Conservation (phyloP, 2,329 filamentous ascomycete species). For the Nectriaceae sp. region DNA sequence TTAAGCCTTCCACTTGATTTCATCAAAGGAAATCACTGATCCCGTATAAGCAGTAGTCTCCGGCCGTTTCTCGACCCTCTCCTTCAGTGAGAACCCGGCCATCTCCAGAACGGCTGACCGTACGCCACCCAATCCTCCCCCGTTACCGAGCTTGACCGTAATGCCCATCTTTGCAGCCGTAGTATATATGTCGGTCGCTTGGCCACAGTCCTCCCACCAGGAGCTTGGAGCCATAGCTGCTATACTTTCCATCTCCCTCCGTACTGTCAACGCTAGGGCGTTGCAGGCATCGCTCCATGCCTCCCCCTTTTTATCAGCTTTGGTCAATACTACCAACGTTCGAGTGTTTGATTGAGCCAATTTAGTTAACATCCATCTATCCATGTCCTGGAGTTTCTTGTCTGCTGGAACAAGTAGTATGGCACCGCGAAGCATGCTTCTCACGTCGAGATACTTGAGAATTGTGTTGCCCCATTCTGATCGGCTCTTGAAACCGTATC, state of each 20-base stretch:
- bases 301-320: conserved; percentile 51
- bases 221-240: conserved; percentile 20
- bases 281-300: conserved; percentile 31
- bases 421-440: conserved; percentile 51
- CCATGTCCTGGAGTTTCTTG: conserved; percentile 51
- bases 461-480: conserved; percentile 56
- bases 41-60: conserved; percentile 39
- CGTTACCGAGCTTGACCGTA: conserved; percentile 32
- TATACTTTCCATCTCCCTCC: conserved; percentile 27
- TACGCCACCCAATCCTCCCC: conserved; percentile 42
- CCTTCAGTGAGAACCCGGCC: conserved; percentile 37
- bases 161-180: conserved; percentile 41
- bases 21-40: conserved; percentile 40
- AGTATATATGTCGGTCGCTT: conserved; percentile 34
- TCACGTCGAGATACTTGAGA: conserved; percentile 49
- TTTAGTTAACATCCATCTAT: conserved; percentile 48
- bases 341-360: conserved; percentile 47
- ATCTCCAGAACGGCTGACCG: conserved; percentile 42
- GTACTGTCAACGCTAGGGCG: conserved; percentile 28
- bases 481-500: conserved; percentile 50
- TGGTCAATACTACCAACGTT: conserved; percentile 56
- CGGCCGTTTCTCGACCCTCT: conserved; percentile 36
- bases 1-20: conserved; percentile 38
- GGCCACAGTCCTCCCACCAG: conserved; percentile 33
- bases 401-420: conserved; percentile 56